Percentiles rank a stretch among this genome's conserved stretches.
Conservation (phyloP, 306 rosid genomes). For the Sphenostylis stenocarpa region DNA sequence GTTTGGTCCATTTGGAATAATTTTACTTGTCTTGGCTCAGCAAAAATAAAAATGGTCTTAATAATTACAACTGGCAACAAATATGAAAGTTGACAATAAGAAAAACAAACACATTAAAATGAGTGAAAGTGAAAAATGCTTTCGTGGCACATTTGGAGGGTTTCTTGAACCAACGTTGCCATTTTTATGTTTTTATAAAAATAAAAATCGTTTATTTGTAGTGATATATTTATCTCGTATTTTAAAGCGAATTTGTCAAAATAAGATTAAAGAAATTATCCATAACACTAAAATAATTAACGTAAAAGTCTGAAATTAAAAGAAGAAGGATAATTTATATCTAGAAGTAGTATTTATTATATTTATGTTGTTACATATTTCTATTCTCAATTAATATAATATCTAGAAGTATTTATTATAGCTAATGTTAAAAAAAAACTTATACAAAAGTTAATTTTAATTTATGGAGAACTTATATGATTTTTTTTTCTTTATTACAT, state of each 20-base stretch:
- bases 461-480: too few species aligned
- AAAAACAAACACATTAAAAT: not conserved
- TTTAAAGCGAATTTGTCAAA: too few species aligned
- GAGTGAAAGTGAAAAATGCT: not conserved
- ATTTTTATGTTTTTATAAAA: not conserved
- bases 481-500: too few species aligned
- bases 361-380: not conserved
- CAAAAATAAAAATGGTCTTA: not conserved
- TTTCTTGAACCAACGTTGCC: not conserved
- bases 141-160: not conserved
- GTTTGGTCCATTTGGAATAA: not conserved
- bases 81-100: not conserved
- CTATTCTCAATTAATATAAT: not conserved
- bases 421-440: too few species aligned
- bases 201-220: not conserved
- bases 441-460: too few species aligned
- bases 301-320: too few species aligned
- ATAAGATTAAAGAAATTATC: too few species aligned
- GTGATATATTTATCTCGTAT: not conserved
- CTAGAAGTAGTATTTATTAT: too few species aligned
- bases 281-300: too few species aligned
- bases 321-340: too few species aligned
- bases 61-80: not conserved
- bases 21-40: not conserved
- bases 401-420: not conserved